Percentiles rank a stretch among this genome's conserved stretches.
phyloP scores from a whole-genome alignment of 2,329 filamentous ascomycete genomes.

The Volutella citrinella region DNA sequence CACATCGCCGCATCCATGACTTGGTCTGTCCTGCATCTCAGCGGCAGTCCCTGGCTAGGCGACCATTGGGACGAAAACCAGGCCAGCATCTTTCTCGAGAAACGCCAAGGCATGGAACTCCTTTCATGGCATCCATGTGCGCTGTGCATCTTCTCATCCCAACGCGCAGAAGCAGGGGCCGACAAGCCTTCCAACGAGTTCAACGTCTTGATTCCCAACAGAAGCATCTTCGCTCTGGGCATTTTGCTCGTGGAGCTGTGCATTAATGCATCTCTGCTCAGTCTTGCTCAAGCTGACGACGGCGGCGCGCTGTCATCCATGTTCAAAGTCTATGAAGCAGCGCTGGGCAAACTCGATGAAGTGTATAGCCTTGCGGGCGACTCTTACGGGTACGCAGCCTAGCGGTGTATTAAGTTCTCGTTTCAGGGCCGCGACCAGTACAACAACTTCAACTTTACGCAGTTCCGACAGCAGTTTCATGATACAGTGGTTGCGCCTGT shows the following conservation, averaged over 20 bases:
- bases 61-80: slow-evolving; percentile 4
- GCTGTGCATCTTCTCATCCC: too few relatives aligned
- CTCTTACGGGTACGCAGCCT: slow-evolving; percentile 3
- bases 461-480: slow-evolving; percentile 4
- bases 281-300: too few relatives aligned
- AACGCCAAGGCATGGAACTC: not conserved
- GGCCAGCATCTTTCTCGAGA: slow-evolving; percentile 1
- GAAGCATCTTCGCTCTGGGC: slow-evolving; percentile 4
- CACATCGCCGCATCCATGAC: slow-evolving; percentile 1
- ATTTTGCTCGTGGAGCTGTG: slow-evolving; percentile 6
- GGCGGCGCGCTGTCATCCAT: too few relatives aligned
- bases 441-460: slow-evolving; percentile 2
- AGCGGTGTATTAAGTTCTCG: slow-evolving; percentile 6
- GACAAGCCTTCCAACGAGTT: slow-evolving; percentile 1
- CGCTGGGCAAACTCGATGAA: slow-evolving; percentile 1
- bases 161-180: too few relatives aligned
- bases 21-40: slow-evolving; percentile 4
- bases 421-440: slow-evolving; percentile 2
- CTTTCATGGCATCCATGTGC: too few relatives aligned
- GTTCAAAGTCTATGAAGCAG: slow-evolving; percentile 1
- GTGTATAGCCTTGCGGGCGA: slow-evolving; percentile 4
- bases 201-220: slow-evolving; percentile 3
- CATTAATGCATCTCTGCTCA: slow-evolving; percentile 1
- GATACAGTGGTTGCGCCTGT: slow-evolving; percentile 5
- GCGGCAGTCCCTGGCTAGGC: slow-evolving; percentile 5